Conservation (phyloP, 306 rosid species). For the Vachellia pachyceras region DNA sequence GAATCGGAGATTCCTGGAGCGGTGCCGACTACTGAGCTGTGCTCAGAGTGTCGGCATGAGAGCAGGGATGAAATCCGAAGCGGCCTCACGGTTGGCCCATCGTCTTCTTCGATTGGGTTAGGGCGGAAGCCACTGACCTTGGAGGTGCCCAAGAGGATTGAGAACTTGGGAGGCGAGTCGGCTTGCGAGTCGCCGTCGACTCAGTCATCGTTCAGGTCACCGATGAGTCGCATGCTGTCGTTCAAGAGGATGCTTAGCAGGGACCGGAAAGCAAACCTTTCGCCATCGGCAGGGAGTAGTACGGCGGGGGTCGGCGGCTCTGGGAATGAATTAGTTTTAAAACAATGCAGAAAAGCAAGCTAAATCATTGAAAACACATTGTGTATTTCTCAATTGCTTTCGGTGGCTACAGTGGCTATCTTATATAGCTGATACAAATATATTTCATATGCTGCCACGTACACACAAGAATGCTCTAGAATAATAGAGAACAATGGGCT, state of each 20-base stretch:
- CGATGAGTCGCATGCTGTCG: conserved; percentile 81
- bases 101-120: conserved; percentile 53
- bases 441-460: no score
- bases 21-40: conserved; percentile 53
- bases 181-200: no score
- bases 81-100: conserved; percentile 4
- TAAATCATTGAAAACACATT: no score
- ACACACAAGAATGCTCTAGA: no score
- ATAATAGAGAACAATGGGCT: no score
- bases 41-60: conserved; percentile 42
- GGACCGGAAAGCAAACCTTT: conserved; percentile 51
- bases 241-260: conserved; percentile 70
- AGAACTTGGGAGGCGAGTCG: conserved; percentile 52
- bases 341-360: no score
- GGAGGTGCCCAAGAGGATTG: conserved; percentile 64
- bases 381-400: no score
- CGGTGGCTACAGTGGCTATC: no score
- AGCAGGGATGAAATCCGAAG: conserved; percentile 15
- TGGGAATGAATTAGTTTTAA: conserved; percentile 39
- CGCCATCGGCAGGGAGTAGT: no score
- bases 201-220: conserved; percentile 63
- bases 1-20: conserved; percentile 38
- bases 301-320: conserved; percentile 46
- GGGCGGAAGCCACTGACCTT: conserved; percentile 56
- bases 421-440: no score